Evolutionary conservation across 2,329 filamentous ascomycete species (phyloP).

Genomic region (Apiospora hydei): DNA sequence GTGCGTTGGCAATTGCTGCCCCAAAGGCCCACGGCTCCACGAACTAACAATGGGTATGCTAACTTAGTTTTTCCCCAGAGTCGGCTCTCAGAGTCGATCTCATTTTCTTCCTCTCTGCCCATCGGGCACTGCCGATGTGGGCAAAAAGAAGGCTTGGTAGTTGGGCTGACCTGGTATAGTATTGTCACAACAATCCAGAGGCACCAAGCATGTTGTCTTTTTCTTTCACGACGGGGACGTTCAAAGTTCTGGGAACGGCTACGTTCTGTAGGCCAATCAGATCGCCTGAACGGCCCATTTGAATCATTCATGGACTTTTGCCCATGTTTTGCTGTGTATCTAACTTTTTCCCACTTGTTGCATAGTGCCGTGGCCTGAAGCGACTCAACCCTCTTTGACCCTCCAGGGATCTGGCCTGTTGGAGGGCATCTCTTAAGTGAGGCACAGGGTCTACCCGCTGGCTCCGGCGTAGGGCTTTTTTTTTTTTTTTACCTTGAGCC

Average conservation of each 20-base stretch:
- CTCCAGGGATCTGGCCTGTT: slow-evolving; percentile 11
- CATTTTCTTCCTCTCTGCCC: neutral
- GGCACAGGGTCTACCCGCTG: slow-evolving; percentile 18
- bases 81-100: slow-evolving; percentile 8
- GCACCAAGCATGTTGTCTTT: neutral
- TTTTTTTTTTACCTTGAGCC: neutral
- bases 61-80: slow-evolving; percentile 20
- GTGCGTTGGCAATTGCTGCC: slow-evolving; percentile 8
- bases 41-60: slow-evolving; percentile 9
- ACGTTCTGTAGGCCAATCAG: neutral
- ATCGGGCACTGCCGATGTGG: slow-evolving; percentile 4
- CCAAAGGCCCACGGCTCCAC: slow-evolving; percentile 18
- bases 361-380: slow-evolving; percentile 12
- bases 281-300: neutral
- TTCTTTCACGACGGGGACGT: neutral
- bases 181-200: too few relatives aligned
- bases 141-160: neutral
- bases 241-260: neutral
- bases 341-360: slow-evolving; percentile 16
- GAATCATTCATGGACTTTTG: neutral
- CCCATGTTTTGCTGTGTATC: slow-evolving; percentile 19
- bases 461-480: slow-evolving; percentile 15
- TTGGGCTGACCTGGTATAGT: neutral
- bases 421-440: neutral
- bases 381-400: neutral